Conservation (phyloP, 1,284 basidiomycete species). For the Malassezia psittaci region DNA sequence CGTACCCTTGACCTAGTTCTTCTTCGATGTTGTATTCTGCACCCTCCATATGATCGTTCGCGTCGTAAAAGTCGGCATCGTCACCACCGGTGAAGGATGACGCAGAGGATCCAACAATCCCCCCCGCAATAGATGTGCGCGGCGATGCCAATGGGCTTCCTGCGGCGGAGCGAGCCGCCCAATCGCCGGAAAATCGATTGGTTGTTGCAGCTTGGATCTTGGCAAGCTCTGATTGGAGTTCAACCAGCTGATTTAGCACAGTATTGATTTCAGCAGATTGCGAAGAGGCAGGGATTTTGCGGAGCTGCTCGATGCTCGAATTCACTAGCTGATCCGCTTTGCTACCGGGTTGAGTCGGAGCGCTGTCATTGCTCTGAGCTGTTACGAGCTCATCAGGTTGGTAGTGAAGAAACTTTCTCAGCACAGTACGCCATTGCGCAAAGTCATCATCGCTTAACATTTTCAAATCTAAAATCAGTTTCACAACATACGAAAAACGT, state of each 20-base stretch:
- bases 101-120: not conserved
- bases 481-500: constrained; percentile 30
- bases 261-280: not conserved
- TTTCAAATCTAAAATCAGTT: constrained; percentile 28
- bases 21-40: constrained; percentile 16
- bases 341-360: constrained; percentile 14
- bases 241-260: constrained; percentile 2
- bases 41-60: constrained; percentile 19
- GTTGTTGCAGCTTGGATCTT: constrained; percentile 5
- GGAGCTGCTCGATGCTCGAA: constrained; percentile 17
- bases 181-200: not conserved
- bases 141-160: not conserved
- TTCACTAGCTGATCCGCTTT: constrained; percentile 28
- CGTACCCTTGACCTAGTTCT: constrained; percentile 27
- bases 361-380: constrained; percentile 21
- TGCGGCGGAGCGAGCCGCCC: not conserved
- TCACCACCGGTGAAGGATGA: not conserved
- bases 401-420: constrained; percentile 39
- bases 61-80: constrained; percentile 33
- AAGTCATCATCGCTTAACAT: constrained; percentile 39
- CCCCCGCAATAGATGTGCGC: not conserved
- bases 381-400: constrained; percentile 23
- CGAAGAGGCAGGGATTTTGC: not conserved
- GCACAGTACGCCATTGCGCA: constrained; percentile 33
- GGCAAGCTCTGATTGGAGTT: constrained; percentile 7